Base-by-base conservation (phyloP, 805 yeast species). In the Lachancea sp. region DNA sequence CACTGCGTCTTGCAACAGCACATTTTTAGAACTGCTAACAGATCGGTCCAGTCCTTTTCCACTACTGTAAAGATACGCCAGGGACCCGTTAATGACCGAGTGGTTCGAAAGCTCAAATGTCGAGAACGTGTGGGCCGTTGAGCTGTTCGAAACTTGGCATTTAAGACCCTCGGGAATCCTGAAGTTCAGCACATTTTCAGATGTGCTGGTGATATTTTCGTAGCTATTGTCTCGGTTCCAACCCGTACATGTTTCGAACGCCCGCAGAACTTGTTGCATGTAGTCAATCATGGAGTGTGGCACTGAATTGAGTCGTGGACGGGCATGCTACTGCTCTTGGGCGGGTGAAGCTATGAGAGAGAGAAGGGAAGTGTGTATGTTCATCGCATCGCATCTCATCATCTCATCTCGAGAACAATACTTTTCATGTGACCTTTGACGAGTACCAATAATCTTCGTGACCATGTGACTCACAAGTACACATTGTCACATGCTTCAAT, bases 151-250 rank as follows among this genome's bases (percentile, higher is more conserved):
- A 3, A 88, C 69, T 49, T 77, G 82, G 43, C 91, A 59, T 46
- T 74, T 74, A 31, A 78, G 64, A 13, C 89, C 90, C 22, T 66
- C 69, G 1, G 96, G 95, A 2, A 87, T 70, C 2, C 71, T 61
- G 66, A 91, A 91, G 48, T 86, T 85, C 8, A 91, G 72, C 30
- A 91, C 63, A 12, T 74, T 69, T 45, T 72, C 74, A 0, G 91
- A 78, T 0, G 89, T 79, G n/a, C 82, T 81, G 2, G 82, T 77
- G 17, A 91, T 72, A 54, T 82, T 79, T 42, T 88, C 82, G 58
- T 84, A 88, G 30, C 85, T 75, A 62, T 84, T 84, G 51, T 85
- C 87, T 46, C 78, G 77, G 54, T 82, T 79, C 97, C 97, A 90
- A 4, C 74, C 74, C 1, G 95, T 81, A 19, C 82, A 62, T 32